Base-by-base conservation (phyloP, 2,329 filamentous ascomycete species). In the Zymoseptoria pseudotritici region DNA sequence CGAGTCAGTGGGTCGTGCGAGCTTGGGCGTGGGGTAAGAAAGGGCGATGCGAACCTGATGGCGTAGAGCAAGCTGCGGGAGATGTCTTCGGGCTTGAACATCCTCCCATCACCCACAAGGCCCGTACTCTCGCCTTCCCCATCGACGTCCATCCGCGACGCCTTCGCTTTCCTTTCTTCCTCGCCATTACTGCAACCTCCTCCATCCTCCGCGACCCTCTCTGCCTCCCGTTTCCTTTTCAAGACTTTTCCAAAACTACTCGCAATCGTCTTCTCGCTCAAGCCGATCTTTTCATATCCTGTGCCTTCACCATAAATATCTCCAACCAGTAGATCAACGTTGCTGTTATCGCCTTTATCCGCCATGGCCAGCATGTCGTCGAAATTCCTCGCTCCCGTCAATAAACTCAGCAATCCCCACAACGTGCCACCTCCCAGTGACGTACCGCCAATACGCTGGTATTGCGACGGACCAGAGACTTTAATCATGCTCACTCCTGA, bases 301-400 rank as follows among this genome's bases (percentile, higher is more conserved):
- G 89, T 89, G 58, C 94, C 94, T 75, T 97, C 97, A 60, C 94
- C 94, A 75, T 99, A 99, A 56, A 99, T 99, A 74, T 99, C 94
- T 20, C 94, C 94, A 0, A 99, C 94, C 19, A 99, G 81, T 87
- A 99, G 92, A 72, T 99, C 94, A 9, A 99, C 94, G 26, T 89
- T 88, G 46, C 88, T 83, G 70, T 99, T 99, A 77, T 99, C 94
- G 24, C 94, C 94, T 36, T 85, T 82, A 65, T 94, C 94, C 0
- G 94, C 92, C 79, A 95, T 88, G 58, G 88, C 87, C 42, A 99
- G 82, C 94, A 99, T 99, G 68, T 96, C 92, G 74, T 97, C 94
- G 72, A 99, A 99, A n/a, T 87, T 92, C 58, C 89, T 84, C 21
- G 93, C 91, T n/a, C 92, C 91, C 0, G 94, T 99, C 49, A 99